Percentiles rank a stretch among this genome's conserved stretches.
These are phyloP conservation scores for Flaveria bidentis DNA, from an alignment of 129 eudicot species.

Conservation along the genomic window DNA sequence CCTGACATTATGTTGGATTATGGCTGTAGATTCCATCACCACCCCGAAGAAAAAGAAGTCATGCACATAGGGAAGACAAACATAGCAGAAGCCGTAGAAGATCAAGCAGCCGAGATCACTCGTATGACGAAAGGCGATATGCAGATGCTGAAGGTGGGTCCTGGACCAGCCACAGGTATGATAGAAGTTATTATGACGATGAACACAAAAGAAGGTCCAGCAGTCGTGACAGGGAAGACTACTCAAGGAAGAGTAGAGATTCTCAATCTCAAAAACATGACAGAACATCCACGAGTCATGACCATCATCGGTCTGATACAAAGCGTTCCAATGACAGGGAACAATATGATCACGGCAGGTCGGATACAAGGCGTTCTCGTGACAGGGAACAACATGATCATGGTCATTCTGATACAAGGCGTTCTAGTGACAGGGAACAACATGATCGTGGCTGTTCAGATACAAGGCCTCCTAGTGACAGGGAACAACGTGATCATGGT, in stretches of 20 bases:
- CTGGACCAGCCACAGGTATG: constrained; percentile 39
- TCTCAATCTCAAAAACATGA: constrained; percentile 39
- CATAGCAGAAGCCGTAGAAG: constrained; percentile 35
- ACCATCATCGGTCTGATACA: constrained; percentile 31
- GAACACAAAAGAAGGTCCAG: constrained; percentile 42
- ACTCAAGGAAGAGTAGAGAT: constrained; percentile 42
- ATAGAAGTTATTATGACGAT: constrained; percentile 32
- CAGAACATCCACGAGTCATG: constrained; percentile 37
- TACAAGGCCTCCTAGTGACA: constrained; percentile 14
- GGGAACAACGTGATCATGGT: constrained; percentile 40
- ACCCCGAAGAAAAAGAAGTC: constrained; percentile 54
- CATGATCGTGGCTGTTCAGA: too few species aligned
- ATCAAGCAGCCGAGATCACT: constrained; percentile 42
- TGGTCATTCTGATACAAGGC: too few species aligned
- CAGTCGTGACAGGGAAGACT: constrained; percentile 47
- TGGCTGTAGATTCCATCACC: constrained; percentile 67
- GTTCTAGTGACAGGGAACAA: too few species aligned
- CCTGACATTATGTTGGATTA: constrained; percentile 4
- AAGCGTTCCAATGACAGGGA: constrained; percentile 21
- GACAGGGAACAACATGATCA: constrained; percentile 40
- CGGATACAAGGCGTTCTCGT: background rate
- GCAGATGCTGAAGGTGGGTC: constrained; percentile 41
- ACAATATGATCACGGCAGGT: too few species aligned
- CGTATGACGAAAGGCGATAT: constrained; percentile 34
- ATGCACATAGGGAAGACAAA: constrained; percentile 34